phyloP scores from a whole-genome alignment of 306 rosid genomes.

The Medicago arabica region DNA sequence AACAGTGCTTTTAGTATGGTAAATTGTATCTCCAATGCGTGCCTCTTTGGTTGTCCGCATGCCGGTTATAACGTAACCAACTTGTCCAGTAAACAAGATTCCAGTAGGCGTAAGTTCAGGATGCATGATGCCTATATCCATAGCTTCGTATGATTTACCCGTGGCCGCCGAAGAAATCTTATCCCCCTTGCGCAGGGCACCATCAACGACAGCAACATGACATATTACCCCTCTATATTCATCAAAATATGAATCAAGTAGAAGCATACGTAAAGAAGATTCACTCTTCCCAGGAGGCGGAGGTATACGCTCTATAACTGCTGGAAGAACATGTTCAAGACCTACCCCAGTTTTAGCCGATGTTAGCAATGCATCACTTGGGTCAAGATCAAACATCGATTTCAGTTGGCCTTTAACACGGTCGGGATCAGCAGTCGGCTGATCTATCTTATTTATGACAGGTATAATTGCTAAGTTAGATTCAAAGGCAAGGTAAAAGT shows the following conservation, averaged over 20 bases:
- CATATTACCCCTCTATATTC: slow-evolving; percentile 94
- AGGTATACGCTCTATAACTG: slow-evolving; percentile 79
- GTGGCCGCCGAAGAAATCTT: slow-evolving; percentile 81
- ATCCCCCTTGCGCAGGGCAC: slow-evolving; percentile 81
- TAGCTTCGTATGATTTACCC: slow-evolving; percentile 73
- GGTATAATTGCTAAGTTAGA: slow-evolving; percentile 79
- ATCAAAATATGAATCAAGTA: slow-evolving; percentile 90
- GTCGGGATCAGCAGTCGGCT: slow-evolving; percentile 94
- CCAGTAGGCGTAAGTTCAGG: slow-evolving; percentile 94
- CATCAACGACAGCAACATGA: slow-evolving; percentile 92
- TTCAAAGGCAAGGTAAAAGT: slow-evolving; percentile 89
- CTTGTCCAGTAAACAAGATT: slow-evolving; percentile 86
- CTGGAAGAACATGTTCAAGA: slow-evolving; percentile 91
- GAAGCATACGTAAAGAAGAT: slow-evolving; percentile 85
- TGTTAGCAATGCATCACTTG: slow-evolving; percentile 78
- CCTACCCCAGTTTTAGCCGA: slow-evolving; percentile 96
- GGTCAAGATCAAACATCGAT: slow-evolving; percentile 89
- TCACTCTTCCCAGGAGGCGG: slow-evolving; percentile 76
- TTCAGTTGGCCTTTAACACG: slow-evolving; percentile 82
- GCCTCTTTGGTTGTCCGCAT: slow-evolving; percentile 99
- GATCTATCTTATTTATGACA: slow-evolving; percentile 88
- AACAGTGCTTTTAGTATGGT: slow-evolving; percentile 55
- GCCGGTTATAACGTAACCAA: slow-evolving; percentile 94
- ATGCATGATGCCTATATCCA: slow-evolving; percentile 94
- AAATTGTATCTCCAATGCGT: slow-evolving; percentile 90